These are phyloP conservation scores for Inonotus hispidus DNA, from an alignment of 1,284 basidiomycete species.

Conservation along the genomic window DNA sequence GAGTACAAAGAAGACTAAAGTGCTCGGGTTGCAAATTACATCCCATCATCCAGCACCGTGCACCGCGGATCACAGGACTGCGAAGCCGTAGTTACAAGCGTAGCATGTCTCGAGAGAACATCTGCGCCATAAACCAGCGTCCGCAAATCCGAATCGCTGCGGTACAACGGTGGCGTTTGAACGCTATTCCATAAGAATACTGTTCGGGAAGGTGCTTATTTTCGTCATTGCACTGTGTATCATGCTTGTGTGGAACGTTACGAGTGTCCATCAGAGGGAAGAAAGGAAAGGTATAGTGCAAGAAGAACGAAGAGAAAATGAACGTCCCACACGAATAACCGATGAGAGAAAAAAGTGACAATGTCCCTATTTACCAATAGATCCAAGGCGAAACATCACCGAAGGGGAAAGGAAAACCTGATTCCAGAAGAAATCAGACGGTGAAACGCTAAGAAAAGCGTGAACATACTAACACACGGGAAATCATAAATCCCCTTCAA, in stretches of 20 bases:
- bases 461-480: neutral
- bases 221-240: constrained; percentile 29
- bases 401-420: neutral
- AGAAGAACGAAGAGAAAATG: neutral
- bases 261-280: neutral
- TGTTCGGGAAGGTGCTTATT: constrained; percentile 29
- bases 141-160: constrained; percentile 1
- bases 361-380: neutral
- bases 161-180: neutral
- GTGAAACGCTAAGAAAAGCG: neutral
- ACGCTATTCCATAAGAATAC: constrained; percentile 17
- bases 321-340: neutral
- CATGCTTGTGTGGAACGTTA: no score
- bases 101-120: neutral
- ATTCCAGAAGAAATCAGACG: neutral
- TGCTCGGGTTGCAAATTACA: constrained; percentile 42
- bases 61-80: neutral
- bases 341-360: neutral
- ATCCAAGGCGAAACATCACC: neutral
- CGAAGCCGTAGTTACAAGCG: constrained; percentile 26
- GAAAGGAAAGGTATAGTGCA: neutral
- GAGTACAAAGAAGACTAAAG: neutral
- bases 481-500: neutral
- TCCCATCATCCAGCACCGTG: constrained; percentile 32
- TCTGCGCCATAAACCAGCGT: constrained; percentile 27